Base-by-base conservation (phyloP, 164 flowering plant genomes). In the Berberis vulgaris region DNA sequence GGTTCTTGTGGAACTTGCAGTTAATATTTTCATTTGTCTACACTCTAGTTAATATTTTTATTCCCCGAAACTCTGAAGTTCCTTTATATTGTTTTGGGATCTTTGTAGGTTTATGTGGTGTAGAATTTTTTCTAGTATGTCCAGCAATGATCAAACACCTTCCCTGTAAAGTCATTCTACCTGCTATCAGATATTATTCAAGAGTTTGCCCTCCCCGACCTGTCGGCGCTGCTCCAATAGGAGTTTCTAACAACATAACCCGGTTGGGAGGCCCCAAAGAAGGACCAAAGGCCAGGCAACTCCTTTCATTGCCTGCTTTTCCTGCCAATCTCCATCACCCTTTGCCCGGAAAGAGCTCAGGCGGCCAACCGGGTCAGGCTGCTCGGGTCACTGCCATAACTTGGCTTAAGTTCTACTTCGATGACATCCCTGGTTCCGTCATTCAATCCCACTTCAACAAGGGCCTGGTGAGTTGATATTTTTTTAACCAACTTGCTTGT, bases 321-420 rank as follows among this genome's bases (percentile, higher is more conserved):
- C 93, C 98, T 7, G 73, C 63, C 50, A 6, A 63, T 0, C 61
- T 11, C 10, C 49, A 69, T 44, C 74, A 66, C 41, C 92, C 87
- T 41, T 73, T 86, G 67, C 86, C 87, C 0, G 93, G 80, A 1
- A 81, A 71, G 73, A 75, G 45, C 41, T 60, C 61, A 4, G 67
- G 41, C 40, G 46, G 65, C 53, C 53, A 7, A 3, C 10, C 64
- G 8, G 74, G 66, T 6, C 47, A 49, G 53, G 61, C 71, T 44
- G 38, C 68, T 9, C 86, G 67, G 44, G 84, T 87, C 47, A 87
- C 95, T 9, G 98, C 95, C 2, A 70, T 92, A 65, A 83, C 77
- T 45, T 92, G 98, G 98, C 65, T 89, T 60, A 92, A 84, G 77
- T 82, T 86, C 70, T 90, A 90, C 79, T 88, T 93, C 41, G 79